Evolutionary conservation across 345 rosid genomes (phyloP).

Genomic region (Eucalyptus urophylla): DNA sequence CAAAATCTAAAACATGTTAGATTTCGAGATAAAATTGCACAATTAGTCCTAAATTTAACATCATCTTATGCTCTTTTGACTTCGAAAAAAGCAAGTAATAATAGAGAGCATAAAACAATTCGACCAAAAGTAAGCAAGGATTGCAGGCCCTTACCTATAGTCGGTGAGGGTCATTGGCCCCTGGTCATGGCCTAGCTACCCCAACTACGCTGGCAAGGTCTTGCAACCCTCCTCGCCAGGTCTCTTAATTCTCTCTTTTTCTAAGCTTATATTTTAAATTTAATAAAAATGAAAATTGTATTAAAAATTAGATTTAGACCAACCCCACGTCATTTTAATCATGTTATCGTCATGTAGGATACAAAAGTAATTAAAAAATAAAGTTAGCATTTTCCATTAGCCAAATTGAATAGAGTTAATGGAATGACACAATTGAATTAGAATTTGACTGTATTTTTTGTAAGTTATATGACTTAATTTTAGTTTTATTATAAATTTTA

Average conservation of each 20-base stretch:
- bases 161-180: not conserved
- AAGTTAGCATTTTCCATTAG: not conserved
- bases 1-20: not conserved
- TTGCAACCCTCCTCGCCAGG: fast-evolving
- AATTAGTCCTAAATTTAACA: not conserved
- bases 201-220: not conserved
- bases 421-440: fast-evolving
- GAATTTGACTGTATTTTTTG: fast-evolving
- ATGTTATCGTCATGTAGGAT: not conserved
- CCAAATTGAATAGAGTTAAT: no score
- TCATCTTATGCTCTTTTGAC: no score
- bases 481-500: no score
- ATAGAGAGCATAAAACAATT: no score
- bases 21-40: not conserved
- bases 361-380: no score
- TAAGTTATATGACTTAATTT: no score
- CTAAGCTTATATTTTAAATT: no score
- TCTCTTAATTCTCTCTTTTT: no score
- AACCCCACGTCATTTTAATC: no score
- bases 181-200: not conserved
- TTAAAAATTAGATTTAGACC: not conserved
- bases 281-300: no score
- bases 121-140: fast-evolving
- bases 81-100: no score
- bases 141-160: fast-evolving